Percentiles rank a stretch among this genome's conserved stretches.
Conservation (phyloP, 225 moss, liverwort and hornwort genomes). For the Rhytidiadelphus loreus region DNA sequence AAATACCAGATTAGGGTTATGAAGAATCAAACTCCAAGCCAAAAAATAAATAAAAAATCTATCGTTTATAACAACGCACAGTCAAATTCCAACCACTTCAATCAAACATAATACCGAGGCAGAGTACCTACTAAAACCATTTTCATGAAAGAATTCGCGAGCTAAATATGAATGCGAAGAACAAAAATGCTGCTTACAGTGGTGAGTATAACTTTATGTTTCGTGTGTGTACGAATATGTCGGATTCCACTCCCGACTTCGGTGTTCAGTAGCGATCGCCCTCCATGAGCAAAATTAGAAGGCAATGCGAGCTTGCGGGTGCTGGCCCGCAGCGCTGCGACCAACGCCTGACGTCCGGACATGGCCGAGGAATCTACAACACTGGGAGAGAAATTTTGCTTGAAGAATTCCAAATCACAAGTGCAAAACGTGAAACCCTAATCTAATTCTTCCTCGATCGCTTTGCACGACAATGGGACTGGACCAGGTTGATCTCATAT, state of each 20-base stretch:
- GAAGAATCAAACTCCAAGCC: not conserved
- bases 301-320: conserved; percentile 23
- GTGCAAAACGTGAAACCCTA: not conserved
- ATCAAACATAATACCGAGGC: not conserved
- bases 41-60: not conserved
- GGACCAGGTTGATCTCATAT: not conserved
- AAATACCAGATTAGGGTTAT: not conserved
- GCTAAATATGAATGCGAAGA: not conserved
- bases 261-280: conserved; percentile 16
- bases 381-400: not conserved
- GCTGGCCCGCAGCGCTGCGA: conserved; percentile 57
- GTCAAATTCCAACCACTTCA: not conserved
- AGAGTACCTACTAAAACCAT: not conserved
- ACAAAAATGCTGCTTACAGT: conserved; percentile 17
- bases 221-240: conserved; percentile 39
- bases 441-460: not conserved
- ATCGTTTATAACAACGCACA: not conserved
- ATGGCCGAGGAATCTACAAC: conserved; percentile 7
- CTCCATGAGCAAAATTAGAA: conserved; percentile 12
- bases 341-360: conserved; percentile 68
- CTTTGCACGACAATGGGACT: not conserved
- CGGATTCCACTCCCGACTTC: conserved; percentile 54
- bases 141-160: not conserved
- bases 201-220: conserved; percentile 58
- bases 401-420: not conserved